Evolutionary conservation across 768 basidiomycete genomes (phyloP).

Genomic region (Termitomyces heimii): DNA sequence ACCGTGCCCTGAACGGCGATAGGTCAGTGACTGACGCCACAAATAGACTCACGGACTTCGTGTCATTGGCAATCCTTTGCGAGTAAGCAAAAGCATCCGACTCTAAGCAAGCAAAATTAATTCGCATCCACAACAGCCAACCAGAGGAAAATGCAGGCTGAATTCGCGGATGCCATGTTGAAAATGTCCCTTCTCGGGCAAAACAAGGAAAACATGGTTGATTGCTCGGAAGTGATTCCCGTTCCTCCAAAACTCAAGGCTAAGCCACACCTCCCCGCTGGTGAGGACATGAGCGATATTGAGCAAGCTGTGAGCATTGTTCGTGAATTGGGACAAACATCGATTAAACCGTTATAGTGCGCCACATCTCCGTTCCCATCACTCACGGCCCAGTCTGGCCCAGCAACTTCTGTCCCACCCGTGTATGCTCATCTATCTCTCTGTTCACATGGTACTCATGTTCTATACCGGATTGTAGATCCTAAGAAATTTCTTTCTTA

Average conservation of each 20-base stretch:
- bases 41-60: neutral
- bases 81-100: neutral
- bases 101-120: neutral
- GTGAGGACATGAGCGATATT: neutral
- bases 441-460: neutral
- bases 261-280: neutral
- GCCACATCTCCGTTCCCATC: slow-evolving; percentile 1
- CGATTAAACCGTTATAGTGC: neutral
- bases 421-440: no score
- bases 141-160: neutral
- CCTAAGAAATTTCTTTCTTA: no score
- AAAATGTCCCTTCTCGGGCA: neutral
- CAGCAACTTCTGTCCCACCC: neutral
- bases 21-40: neutral
- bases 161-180: neutral
- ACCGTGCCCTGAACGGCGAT: neutral
- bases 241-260: neutral
- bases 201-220: neutral
- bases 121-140: neutral
- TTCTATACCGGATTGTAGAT: neutral
- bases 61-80: slow-evolving; percentile 1
- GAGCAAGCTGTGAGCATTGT: neutral
- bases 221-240: neutral
- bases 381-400: neutral
- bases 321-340: neutral